Conservation (phyloP, 352 stramenopile species). For the Globisporangium middletonii region DNA sequence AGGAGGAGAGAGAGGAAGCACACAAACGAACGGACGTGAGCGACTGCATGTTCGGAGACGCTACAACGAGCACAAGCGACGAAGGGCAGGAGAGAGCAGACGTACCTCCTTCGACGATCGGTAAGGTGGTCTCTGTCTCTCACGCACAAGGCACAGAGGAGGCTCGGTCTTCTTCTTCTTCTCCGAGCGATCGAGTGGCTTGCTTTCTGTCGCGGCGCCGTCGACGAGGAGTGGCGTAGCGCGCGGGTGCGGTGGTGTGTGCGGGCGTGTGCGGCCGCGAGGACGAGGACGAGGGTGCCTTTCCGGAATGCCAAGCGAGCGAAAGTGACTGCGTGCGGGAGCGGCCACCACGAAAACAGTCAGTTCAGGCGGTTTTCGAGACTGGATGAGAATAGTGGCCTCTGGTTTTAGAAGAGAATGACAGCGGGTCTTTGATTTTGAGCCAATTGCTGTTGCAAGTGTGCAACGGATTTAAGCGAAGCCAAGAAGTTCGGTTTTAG, state of each 20-base stretch:
- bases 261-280: neutral
- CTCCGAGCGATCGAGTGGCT: neutral
- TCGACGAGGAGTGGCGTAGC: neutral
- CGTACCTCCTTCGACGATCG: too few species aligned
- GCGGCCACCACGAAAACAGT: neutral
- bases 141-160: too few species aligned
- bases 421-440: too few species aligned
- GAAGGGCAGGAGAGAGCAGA: too few species aligned
- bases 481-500: too few species aligned
- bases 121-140: neutral
- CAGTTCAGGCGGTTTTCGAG: too few species aligned
- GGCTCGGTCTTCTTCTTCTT: neutral
- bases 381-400: neutral
- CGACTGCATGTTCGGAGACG: neutral
- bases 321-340: neutral
- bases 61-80: neutral
- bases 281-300: neutral
- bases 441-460: too few species aligned
- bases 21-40: neutral
- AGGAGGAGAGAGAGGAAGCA: neutral
- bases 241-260: neutral
- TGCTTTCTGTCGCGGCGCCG: neutral
- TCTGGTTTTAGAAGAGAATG: too few species aligned
- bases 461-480: too few species aligned
- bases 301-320: conserved; percentile 2